Base-by-base conservation (phyloP, 2,329 filamentous ascomycete species). In the Fusarium keratoplasticum region DNA sequence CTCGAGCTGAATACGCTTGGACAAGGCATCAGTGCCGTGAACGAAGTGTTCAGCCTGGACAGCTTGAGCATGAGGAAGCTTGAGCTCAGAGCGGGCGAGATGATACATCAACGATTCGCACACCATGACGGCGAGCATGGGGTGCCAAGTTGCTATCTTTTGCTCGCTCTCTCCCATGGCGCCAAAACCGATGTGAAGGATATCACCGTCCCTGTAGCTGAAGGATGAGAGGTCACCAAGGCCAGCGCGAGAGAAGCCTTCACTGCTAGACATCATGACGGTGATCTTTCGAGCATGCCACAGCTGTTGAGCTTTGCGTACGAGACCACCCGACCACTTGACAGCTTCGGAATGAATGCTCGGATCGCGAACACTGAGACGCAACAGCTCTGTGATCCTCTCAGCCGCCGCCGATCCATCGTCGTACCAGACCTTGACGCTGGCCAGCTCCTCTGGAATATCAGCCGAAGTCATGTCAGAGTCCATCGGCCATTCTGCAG, bases 1-100 rank as follows among this genome's bases (percentile, higher is more conserved):
- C 54, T 71, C 69, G 25, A 69, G 64, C 27, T 71, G 57, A 16
- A 71, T 68, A 14, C 69, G 66, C 36, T 66, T 65, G 8, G 66
- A 71, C 27, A 71, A 27, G 25, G 20, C 11, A 5, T 38, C 52
- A 3, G 66, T 62, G 22, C 42, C 66, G 20, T 69, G 58, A 10
- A 71, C 57, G 27, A 71, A 62, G 31, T 71, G 69, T 50, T 71
- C 69, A 7, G 69, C 69, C 42, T 71, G 69, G 14, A 71, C 35
- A 20, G 66, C 62, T 20, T 67, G 61, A 20, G 54, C 58, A 22
- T 69, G 52, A 2, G 69, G 65, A 10, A 71, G 52, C 3, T 22
- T 63, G 33, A 71, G 61, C 27, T 65, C 55, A 5, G 69, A 66
- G 9, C 69, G 69, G 0, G 69, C 66, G 18, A 71, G 66, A 20